These are phyloP conservation scores for Pythium aphanidermatum DNA, from an alignment of 352 stramenopile genomes.

Conservation along the genomic window DNA sequence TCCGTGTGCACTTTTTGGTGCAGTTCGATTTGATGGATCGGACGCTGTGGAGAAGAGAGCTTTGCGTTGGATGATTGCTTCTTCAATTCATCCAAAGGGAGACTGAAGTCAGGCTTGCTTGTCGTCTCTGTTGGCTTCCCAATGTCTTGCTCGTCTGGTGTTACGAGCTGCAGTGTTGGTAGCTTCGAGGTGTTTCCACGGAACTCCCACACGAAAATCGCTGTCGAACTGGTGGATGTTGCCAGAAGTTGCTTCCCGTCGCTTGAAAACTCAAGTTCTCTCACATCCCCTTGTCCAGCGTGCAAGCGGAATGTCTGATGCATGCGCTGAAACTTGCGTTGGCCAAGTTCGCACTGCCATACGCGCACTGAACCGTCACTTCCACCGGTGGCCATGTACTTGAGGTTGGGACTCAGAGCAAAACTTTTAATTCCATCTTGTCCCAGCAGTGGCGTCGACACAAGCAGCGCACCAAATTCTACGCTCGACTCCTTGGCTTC, in stretches of 20 bases:
- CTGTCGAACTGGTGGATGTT: conserved; percentile 29
- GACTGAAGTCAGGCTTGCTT: too few relatives aligned
- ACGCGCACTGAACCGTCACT: conserved; percentile 51
- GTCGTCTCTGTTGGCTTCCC: not conserved
- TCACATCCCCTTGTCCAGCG: conserved; percentile 32
- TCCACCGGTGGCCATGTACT: conserved; percentile 60
- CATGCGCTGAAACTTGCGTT: conserved; percentile 40
- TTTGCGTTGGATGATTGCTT: too few relatives aligned
- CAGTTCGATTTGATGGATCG: too few relatives aligned
- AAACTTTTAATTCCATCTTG: conserved; percentile 46
- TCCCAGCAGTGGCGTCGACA: conserved; percentile 47
- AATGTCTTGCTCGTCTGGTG: not conserved
- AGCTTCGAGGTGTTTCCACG: conserved; percentile 30
- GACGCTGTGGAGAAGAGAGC: too few relatives aligned
- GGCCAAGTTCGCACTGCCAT: conserved; percentile 48
- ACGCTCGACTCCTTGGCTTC: conserved; percentile 1
- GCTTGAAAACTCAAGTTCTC: conserved; percentile 31
- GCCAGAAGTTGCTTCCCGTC: conserved; percentile 36
- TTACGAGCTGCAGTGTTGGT: conserved; percentile 4
- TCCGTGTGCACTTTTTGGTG: too few relatives aligned
- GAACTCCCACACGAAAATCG: conserved; percentile 58
- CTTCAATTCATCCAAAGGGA: too few relatives aligned
- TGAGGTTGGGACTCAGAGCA: conserved; percentile 43
- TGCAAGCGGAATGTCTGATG: conserved; percentile 47
- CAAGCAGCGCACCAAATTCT: conserved; percentile 24